Evolutionary conservation across 768 basidiomycete species (phyloP), one percentile per base, ranked within the genome.

Genomic region (Hortiboletus campestris): DNA sequence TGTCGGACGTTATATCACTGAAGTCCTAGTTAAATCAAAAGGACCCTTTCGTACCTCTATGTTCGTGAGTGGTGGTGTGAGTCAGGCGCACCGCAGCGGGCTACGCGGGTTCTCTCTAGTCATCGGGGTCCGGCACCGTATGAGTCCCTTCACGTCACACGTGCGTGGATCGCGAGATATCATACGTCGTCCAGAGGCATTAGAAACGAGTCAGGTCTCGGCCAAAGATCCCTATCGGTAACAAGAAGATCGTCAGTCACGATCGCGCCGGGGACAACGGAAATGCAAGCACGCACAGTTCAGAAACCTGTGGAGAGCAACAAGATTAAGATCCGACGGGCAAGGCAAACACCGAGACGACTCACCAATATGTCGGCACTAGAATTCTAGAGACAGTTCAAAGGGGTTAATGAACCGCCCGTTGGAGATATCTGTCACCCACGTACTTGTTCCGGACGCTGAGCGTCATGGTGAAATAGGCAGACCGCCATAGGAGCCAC

Each of bases 401-500:
- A 28, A 31, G 34, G 45, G 42, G 51, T 56, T 34, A 51, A 56
- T 53, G 40, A 61, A 58, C 13, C 34, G 41, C 51, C 47, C 11
- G 42, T 19, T 25, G 56, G 58, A 55, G 56, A 56, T 55, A 39
- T 40, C 51, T 16, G 28, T 42, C 28, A 41, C 28, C 29, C 35
- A 77, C 79, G 63, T 59, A 84, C 84, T 84, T 88, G 71, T 90
- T 90, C 68, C 87, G 76, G 58, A 80, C 55, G 64, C 86, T 89
- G 50, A 91, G 68, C 5, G 88, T 88, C 81, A 82, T 83, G 6
- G 86, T 87, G 68, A 89, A 88, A 72, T 92, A 91, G 2, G 89
- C 88, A 17, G 85, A 86, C 50, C 89, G 78, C 89, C 89, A 91
- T 46, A 91, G 75, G 32, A 91, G 74, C 88, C 88, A 91, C 12